Base-by-base conservation (phyloP, 805 yeast genomes). In the Dipodascopsis uninucleata region DNA sequence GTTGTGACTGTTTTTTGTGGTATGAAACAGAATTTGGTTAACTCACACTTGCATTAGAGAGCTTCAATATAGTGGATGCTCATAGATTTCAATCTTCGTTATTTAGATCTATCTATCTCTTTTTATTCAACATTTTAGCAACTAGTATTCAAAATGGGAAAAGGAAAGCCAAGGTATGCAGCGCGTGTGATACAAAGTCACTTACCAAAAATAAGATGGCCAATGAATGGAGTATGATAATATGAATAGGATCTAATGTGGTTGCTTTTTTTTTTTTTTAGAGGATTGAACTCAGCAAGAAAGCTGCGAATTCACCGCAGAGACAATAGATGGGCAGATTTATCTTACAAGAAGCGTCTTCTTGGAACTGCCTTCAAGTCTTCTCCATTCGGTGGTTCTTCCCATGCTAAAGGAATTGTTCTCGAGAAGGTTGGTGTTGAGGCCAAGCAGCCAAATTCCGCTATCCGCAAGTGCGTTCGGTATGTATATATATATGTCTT, bases 391-490 rank as follows among this genome's bases (percentile, higher is more conserved):
- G 97, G 97, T 76, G 98, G 97, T 73, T 89, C 99, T 69, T 93
- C 98, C 66, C 99, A 93, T 85, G 99, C 99, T 70, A 90, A 90
- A 81, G 99, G 99, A 73, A 93, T 93, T 69, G 99, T 93, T 61
- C 85, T 93, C 72, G 99, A 93, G 81, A 93, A 93, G 78, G 83
- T 90, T 67, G 99, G 99, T 81, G 83, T 93, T 75, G 97, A 93
- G 81, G 95, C 99, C 74, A 93, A 93, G 79, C 99, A 93, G 81
- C 99, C 99, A 77, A 93, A 93, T 94, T 93, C 98, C 68, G 99
- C 98, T 78, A 90, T 93, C 72, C 93, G 98, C 85, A 93, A 93
- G 84, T 94, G 98, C 85, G 99, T 93, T 75, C 88, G 97, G 47
- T 37, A 36, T n/a, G 42, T 33, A 3, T 10, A n/a, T n/a, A n/a